Evolutionary conservation across 1,284 basidiomycete species (phyloP), one percentile per base, ranked within the genome.

Genomic region (Cutaneotrichosporon sp.): DNA sequence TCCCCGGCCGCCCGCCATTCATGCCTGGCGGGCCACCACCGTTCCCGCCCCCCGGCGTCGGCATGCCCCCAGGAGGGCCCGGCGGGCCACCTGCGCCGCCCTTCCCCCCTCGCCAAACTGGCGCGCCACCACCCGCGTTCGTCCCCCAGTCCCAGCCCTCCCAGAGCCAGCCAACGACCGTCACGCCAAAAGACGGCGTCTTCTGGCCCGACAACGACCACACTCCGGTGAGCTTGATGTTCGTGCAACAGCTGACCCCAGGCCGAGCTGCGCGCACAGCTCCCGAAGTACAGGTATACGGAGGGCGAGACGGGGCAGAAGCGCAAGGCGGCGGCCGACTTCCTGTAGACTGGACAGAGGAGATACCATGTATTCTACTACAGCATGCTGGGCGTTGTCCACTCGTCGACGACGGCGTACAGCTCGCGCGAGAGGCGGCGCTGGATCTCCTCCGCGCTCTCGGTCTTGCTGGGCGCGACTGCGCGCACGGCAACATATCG

Each of bases 381-480:
- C 53, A 34, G 27, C 66, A 67, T 69, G 54, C 62, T 67, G 3
- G 63, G 60, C 24, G 59, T 67, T 29, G 69, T 70, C 72, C 83
- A 84, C 64, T 95, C 91, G 59, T 88, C 86, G 7, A 94, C 87
- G 3, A 87, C 88, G 4, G 84, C 83, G 73, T 95, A 95, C 72
- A 95, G 91, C 69, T 94, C 90, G 66, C 82, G 83, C 50, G 92
- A 86, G 20, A 95, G 86, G 46, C 90, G 83, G 66, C 87, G 87
- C 74, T 97, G 94, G 1, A 88, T 88, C 52, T 91, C 84, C 49
- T 79, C 72, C 0, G 86, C 84, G n/a, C 83, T 87, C 80, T 93
- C 91, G 13, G 60, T 54, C 64, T 70, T 57, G 9, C 69, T 67
- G 1, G 67, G 62, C 5, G 70, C 62, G 5, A 76, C 54, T 0